Evolutionary conservation across 2,329 filamentous ascomycete genomes (phyloP), one percentile per base, ranked within the genome.

Genomic region (Dendryphion nanum): DNA sequence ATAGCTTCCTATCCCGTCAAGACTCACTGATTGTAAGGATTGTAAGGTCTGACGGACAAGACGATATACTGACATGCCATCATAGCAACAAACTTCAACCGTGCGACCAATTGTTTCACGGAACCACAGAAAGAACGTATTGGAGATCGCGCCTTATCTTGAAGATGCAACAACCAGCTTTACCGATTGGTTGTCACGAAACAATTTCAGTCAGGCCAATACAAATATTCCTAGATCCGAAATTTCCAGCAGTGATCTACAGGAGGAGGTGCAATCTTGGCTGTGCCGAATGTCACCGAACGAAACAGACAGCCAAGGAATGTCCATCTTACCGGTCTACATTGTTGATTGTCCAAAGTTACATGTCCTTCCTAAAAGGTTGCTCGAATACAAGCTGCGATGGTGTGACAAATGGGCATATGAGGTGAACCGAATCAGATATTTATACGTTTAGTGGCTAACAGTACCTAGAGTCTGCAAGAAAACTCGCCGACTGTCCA

Each of bases 331-430:
- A 18, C 46, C 51, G 10, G 40, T 61, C 8, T 66, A 64, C 43
- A 47, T 59, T 8, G 61, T 66, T 13, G 51, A 64, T 33, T 66
- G 61, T 21, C 62, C 61, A 10, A 58, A 56, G 18, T 48, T 63
- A 4, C 62, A 65, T 40, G 55, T 50, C 4, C 42, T 65, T 13
- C 58, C 61, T 8, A 57, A 48, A 23, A 50, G 45, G 19, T 40
- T 52, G 10, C 41, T 66, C 13, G 61, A 59, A 30, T 54, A 65
- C 35, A 59, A 58, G 30, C 40, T 66, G 16, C 50, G 49, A 16
- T 55, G 40, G 36, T 47, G 40, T 30, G 61, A 64, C 33, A 63
- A 48, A 18, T 57, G 51, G 34, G 55, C 56, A 14, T 59, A 57
- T 33, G 57, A 64, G 47, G 59, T 59, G 52, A 26, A 50, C n/a